Conservation (phyloP, 306 rosid genomes). For the Cucurbita moschata region DNA sequence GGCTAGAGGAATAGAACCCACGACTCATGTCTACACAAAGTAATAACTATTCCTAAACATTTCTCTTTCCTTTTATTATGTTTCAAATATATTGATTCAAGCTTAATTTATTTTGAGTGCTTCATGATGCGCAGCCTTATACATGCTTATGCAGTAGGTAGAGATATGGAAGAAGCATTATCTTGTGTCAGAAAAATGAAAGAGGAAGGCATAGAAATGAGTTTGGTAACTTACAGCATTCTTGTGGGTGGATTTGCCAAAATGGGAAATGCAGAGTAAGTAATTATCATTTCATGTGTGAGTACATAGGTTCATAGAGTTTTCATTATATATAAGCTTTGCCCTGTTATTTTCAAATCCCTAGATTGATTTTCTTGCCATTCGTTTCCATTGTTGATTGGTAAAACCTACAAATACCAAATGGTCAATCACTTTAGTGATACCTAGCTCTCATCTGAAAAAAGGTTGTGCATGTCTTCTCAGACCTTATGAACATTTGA, state of each 20-base stretch:
- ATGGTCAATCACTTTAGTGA: too few species aligned
- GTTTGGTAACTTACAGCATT: constrained; percentile 84
- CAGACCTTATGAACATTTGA: too few species aligned
- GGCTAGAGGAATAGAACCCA: constrained; percentile 89
- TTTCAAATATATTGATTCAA: not conserved
- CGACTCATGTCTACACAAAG: constrained; percentile 86
- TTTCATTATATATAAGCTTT: not conserved
- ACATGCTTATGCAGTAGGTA: constrained; percentile 98
- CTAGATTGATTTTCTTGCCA: too few species aligned
- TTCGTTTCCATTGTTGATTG: too few species aligned
- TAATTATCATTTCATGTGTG: constrained; percentile 9
- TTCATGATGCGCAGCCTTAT: constrained; percentile 68
- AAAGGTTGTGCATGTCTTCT: too few species aligned
- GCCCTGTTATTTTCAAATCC: too few species aligned
- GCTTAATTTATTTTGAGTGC: not conserved
- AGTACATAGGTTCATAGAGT: not conserved
- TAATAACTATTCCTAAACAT: constrained; percentile 14
- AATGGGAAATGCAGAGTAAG: constrained; percentile 72
- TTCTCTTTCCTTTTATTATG: not conserved
- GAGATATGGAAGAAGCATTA: constrained; percentile 98
- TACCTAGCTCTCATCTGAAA: too few species aligned
- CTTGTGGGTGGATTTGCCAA: constrained; percentile 81
- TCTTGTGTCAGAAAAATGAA: constrained; percentile 86
- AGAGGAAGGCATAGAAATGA: constrained; percentile 76
- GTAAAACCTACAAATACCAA: too few species aligned